These are phyloP conservation scores for Liriodendron chinense DNA, from an alignment of 164 flowering plant species.

Conservation along the genomic window DNA sequence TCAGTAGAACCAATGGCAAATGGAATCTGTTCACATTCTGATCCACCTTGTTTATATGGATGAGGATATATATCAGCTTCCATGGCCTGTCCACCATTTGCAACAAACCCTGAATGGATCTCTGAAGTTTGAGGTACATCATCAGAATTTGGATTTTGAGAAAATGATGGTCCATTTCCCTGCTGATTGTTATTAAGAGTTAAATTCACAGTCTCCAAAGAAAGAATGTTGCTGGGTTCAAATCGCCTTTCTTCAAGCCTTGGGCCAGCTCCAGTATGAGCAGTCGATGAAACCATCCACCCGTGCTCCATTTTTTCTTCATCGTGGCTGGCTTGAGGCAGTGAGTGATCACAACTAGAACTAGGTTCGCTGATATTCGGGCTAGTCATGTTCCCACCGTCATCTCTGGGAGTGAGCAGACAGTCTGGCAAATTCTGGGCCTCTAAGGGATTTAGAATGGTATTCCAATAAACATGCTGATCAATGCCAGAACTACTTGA, in stretches of 20 bases:
- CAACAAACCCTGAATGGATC: conserved; percentile 32
- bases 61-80: conserved; percentile 26
- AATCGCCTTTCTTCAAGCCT: conserved; percentile 33
- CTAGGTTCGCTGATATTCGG: conserved; percentile 59
- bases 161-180: conserved; percentile 22
- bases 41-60: conserved; percentile 28
- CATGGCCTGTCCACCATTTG: conserved; percentile 29
- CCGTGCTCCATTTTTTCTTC: conserved; percentile 46
- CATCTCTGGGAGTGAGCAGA: conserved; percentile 32
- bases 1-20: conserved; percentile 37
- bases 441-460: conserved; percentile 40
- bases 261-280: conserved; percentile 31
- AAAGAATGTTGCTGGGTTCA: conserved; percentile 29
- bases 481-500: conserved; percentile 33
- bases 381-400: conserved; percentile 32
- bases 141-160: conserved; percentile 22
- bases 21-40: conserved; percentile 26
- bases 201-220: conserved; percentile 28
- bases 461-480: conserved; percentile 45
- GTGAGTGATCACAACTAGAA: conserved; percentile 27
- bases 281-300: conserved; percentile 41
- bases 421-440: conserved; percentile 29
- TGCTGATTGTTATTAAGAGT: conserved; percentile 24
- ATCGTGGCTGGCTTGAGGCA: conserved; percentile 28
- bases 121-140: conserved; percentile 25